phyloP scores from a whole-genome alignment of 2,329 filamentous ascomycete genomes.

The Colletotrichum spinosum region DNA sequence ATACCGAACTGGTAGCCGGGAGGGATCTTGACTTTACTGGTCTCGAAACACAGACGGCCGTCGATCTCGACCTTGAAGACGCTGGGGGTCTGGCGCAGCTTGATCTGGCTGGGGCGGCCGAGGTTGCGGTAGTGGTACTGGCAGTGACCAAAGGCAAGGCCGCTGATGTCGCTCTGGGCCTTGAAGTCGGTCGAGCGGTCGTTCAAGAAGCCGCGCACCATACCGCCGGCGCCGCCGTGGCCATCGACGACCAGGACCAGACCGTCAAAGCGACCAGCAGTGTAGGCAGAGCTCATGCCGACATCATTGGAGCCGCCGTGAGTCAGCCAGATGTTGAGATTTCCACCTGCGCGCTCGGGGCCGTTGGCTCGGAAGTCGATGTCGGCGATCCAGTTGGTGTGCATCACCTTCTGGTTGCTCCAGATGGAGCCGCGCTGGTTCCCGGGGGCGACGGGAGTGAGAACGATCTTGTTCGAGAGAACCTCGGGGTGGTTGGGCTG shows the following conservation, averaged over 20 bases:
- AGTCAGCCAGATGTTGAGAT: constrained; percentile 93
- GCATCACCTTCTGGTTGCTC: constrained; percentile 72
- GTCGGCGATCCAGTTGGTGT: constrained; percentile 82
- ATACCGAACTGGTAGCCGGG: constrained; percentile 87
- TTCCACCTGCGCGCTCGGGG: constrained; percentile 86
- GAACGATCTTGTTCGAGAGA: constrained; percentile 89
- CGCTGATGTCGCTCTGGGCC: constrained; percentile 80
- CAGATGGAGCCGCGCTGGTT: constrained; percentile 87
- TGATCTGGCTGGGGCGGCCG: constrained; percentile 83
- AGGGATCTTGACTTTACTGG: constrained; percentile 81
- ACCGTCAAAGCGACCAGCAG: constrained; percentile 87
- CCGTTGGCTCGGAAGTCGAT: constrained; percentile 90
- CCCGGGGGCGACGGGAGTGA: constrained; percentile 89
- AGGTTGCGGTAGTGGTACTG: constrained; percentile 91
- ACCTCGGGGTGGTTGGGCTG: constrained; percentile 69
- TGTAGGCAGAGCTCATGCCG: constrained; percentile 84
- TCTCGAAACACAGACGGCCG: constrained; percentile 84
- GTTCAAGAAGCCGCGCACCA: constrained; percentile 92
- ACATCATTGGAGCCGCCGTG: constrained; percentile 74
- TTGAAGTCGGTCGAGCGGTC: constrained; percentile 87
- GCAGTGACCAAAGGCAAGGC: constrained; percentile 93
- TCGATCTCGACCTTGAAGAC: constrained; percentile 85
- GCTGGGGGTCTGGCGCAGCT: constrained; percentile 73
- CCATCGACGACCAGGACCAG: constrained; percentile 88
- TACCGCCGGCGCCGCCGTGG: constrained; percentile 81